phyloP scores from a whole-genome alignment of 164 flowering plant species.

The Berberis vulgaris region DNA sequence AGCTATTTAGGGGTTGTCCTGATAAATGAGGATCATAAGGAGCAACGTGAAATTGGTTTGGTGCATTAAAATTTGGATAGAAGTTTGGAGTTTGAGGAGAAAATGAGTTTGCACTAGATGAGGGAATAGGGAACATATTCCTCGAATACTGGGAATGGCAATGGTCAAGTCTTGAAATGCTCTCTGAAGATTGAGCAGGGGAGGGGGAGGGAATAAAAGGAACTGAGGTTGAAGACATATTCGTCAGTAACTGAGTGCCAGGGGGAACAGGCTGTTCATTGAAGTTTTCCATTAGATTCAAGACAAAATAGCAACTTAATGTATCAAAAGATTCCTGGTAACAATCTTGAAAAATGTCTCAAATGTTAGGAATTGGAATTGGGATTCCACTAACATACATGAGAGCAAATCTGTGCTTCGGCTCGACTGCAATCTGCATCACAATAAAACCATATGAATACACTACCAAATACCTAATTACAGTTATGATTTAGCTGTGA shows the following conservation, averaged over 20 bases:
- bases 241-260: slow-evolving; percentile 9
- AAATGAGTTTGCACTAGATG: slow-evolving; percentile 5
- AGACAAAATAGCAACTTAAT: background rate
- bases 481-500: too few relatives aligned
- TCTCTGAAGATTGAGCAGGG: background rate
- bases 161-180: background rate
- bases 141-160: background rate
- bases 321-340: background rate
- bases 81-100: slow-evolving; percentile 6
- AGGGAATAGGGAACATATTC: slow-evolving; percentile 12
- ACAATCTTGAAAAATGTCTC: background rate
- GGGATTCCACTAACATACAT: too few relatives aligned
- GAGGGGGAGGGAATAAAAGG: background rate
- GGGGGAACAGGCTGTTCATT: slow-evolving; percentile 20
- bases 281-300: slow-evolving; percentile 11
- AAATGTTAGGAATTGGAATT: background rate
- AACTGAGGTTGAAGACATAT: slow-evolving; percentile 5
- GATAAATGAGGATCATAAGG: slow-evolving; percentile 3
- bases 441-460: too few relatives aligned
- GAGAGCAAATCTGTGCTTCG: too few relatives aligned
- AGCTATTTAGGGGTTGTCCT: background rate
- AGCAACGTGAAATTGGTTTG: slow-evolving; percentile 3
- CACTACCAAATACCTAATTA: too few relatives aligned
- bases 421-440: too few relatives aligned
- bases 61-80: slow-evolving; percentile 5